These are phyloP conservation scores for Neurospora sp. DNA, from an alignment of 495 filamentous ascomycete genomes.

Conservation along the genomic window DNA sequence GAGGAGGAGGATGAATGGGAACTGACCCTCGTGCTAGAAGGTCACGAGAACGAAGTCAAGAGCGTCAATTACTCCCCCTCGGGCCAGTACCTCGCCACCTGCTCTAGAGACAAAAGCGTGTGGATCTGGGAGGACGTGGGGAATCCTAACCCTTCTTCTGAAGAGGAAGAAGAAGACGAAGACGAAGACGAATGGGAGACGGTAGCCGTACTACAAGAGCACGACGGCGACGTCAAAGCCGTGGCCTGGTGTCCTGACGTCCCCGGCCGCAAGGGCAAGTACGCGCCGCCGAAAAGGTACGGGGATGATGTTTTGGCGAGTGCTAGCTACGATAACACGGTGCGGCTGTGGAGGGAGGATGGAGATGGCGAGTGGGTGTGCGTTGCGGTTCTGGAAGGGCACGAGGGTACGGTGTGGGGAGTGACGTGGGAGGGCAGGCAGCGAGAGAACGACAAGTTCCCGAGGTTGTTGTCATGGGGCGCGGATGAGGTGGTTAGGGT, in stretches of 20 bases:
- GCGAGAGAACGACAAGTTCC: constrained; percentile 28
- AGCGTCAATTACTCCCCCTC: constrained; percentile 68
- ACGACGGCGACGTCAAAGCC: constrained; percentile 88
- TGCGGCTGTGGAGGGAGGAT: constrained; percentile 83
- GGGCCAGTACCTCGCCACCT: constrained; percentile 78
- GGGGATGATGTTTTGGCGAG: constrained; percentile 62
- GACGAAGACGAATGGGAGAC: constrained; percentile 94
- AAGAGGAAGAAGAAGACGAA: constrained; percentile 23
- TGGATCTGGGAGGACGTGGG: constrained; percentile 97
- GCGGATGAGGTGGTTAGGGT: constrained; percentile 69
- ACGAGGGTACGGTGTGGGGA: constrained; percentile 78
- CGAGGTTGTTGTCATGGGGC: constrained; percentile 64
- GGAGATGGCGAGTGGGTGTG: constrained; percentile 82
- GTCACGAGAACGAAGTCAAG: constrained; percentile 92
- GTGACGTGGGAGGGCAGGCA: constrained; percentile 63
- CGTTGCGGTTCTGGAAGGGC: constrained; percentile 68
- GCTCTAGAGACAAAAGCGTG: constrained; percentile 84
- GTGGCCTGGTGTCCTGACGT: constrained; percentile 74
- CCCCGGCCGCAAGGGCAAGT: constrained; percentile 32
- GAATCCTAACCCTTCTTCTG: constrained; percentile 5
- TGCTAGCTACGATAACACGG: constrained; percentile 84
- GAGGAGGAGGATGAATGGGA: constrained; percentile 70
- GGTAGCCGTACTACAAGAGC: constrained; percentile 85
- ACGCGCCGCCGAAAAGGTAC: constrained; percentile 17
- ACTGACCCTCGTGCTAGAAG: constrained; percentile 78